phyloP scores from a whole-genome alignment of 1,284 basidiomycete species.

The Ustilago nuda region DNA sequence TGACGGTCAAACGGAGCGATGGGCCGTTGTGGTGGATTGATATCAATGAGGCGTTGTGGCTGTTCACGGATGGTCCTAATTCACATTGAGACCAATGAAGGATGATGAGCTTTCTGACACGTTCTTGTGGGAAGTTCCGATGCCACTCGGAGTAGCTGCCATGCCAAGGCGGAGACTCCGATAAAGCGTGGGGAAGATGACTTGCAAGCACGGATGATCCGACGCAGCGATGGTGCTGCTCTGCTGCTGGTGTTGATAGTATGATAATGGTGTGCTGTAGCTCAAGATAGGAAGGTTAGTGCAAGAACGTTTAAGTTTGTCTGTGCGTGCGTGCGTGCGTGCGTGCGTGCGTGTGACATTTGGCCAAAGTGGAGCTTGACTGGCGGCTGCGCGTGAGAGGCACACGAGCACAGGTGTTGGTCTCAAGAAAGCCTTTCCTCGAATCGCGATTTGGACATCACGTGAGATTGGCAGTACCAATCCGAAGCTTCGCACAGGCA shows the following conservation, averaged over 20 bases:
- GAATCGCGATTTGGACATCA: conserved; percentile 13
- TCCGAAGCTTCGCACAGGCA: conserved; percentile 5
- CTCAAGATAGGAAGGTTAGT: background rate
- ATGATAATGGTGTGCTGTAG: background rate
- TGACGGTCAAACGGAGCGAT: background rate
- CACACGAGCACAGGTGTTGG: conserved; percentile 13
- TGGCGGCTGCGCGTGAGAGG: background rate
- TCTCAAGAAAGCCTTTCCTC: conserved; percentile 11
- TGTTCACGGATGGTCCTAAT: background rate
- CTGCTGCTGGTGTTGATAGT: background rate
- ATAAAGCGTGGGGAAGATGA: background rate
- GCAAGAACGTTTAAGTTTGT: background rate
- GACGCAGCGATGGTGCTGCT: background rate
- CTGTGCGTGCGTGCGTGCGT: conserved; percentile 6
- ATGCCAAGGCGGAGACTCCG: background rate
- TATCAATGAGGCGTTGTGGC: background rate
- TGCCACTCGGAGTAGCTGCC: background rate
- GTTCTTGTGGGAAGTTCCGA: background rate
- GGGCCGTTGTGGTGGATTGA: background rate
- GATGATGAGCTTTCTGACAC: conserved; percentile 1
- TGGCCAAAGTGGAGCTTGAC: background rate
- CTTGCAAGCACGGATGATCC: conserved; percentile 6
- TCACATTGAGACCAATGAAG: background rate
- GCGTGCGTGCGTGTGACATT: background rate
- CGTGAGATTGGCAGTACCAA: conserved; percentile 22